A percentile compares a stretch with the other conserved stretches of the same genome.
These are phyloP conservation scores for Ceriops zippeliana DNA, from an alignment of 345 rosid genomes.

Conservation along the genomic window DNA sequence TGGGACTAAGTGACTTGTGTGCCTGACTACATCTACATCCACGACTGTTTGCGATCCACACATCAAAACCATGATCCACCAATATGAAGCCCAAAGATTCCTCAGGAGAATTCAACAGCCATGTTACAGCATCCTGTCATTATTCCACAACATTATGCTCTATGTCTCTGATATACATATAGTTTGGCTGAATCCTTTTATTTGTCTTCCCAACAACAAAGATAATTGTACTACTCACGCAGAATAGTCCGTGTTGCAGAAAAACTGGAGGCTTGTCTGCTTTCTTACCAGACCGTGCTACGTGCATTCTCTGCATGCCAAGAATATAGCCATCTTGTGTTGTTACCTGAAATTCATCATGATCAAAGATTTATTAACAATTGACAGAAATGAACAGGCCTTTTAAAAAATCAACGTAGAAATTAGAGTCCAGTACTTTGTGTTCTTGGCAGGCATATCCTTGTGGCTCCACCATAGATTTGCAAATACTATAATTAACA, in stretches of 20 bases:
- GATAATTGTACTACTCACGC: conserved; percentile 22
- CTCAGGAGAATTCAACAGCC: conserved; percentile 30
- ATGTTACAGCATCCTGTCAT: conserved; percentile 36
- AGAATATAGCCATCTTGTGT: conserved; percentile 52
- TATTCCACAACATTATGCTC: background rate
- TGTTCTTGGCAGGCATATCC: conserved; percentile 40
- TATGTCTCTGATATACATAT: no score
- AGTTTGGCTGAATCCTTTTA: no score
- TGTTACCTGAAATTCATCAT: conserved; percentile 34
- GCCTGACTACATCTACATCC: conserved; percentile 36
- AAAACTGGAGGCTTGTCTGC: conserved; percentile 46
- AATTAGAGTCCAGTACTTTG: conserved; percentile 9
- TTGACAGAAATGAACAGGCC: background rate
- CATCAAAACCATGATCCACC: conserved; percentile 41
- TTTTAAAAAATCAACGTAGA: background rate
- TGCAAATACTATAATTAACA: conserved; percentile 24
- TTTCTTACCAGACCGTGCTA: conserved; percentile 13
- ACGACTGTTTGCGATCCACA: conserved; percentile 43
- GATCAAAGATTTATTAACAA: background rate
- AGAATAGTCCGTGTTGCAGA: conserved; percentile 46
- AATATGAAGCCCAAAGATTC: conserved; percentile 38
- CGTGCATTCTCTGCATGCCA: conserved; percentile 44
- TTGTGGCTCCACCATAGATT: conserved; percentile 26
- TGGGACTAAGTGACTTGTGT: conserved; percentile 33
- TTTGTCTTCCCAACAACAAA: background rate